Percentiles rank a stretch among this genome's conserved stretches.
Conservation (phyloP, 1,284 basidiomycete species). For the Marasmius fiardii region DNA sequence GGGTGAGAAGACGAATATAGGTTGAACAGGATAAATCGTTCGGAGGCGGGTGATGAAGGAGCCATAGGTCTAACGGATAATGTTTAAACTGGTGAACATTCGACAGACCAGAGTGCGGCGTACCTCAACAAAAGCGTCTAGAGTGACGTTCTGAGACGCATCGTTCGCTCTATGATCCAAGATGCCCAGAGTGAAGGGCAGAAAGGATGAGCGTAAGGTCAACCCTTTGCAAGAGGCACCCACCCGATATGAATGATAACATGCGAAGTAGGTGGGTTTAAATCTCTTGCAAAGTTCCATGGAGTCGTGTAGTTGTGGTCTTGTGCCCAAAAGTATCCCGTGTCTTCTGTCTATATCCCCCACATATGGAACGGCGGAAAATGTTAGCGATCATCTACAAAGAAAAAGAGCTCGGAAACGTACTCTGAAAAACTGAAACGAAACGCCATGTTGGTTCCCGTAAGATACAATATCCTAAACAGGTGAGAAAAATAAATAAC, state of each 20-base stretch:
- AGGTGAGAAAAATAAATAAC: background rate
- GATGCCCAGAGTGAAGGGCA: too few relatives aligned
- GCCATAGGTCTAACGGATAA: conserved; percentile 37
- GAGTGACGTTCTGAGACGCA: conserved; percentile 41
- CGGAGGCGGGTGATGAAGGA: conserved; percentile 43
- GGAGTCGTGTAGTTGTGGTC: conserved; percentile 60
- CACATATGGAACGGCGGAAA: too few relatives aligned
- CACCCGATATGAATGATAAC: conserved; percentile 55
- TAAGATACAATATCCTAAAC: conserved; percentile 51
- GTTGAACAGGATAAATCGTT: conserved; percentile 39
- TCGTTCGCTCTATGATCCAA: conserved; percentile 47
- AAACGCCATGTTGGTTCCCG: conserved; percentile 53
- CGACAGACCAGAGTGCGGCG: background rate
- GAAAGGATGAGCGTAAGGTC: background rate
- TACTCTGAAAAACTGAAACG: conserved; percentile 47
- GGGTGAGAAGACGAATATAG: conserved; percentile 53
- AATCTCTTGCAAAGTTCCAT: conserved; percentile 50
- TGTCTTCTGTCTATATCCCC: conserved; percentile 47
- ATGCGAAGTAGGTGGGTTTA: conserved; percentile 42
- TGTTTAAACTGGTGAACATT: background rate
- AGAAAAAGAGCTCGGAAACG: conserved; percentile 9
- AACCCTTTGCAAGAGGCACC: too few relatives aligned
- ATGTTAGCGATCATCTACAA: background rate
- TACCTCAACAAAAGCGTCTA: conserved; percentile 41
- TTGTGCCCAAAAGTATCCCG: conserved; percentile 47